A percentile compares a stretch with the other conserved stretches of the same genome.
These are phyloP conservation scores for Hibiscus mutabilis DNA, from an alignment of 345 rosid genomes.

Conservation along the genomic window DNA sequence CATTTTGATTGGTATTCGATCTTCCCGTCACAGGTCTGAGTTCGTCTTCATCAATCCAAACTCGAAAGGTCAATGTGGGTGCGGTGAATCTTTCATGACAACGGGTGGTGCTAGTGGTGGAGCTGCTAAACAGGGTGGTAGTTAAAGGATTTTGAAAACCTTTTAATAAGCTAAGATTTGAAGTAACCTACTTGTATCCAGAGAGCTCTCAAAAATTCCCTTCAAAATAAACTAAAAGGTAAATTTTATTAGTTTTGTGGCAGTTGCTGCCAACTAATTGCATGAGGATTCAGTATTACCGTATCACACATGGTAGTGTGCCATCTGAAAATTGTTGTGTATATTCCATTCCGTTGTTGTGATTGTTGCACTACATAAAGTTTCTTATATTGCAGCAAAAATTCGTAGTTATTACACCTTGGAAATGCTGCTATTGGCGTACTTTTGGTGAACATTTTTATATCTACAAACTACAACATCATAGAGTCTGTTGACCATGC, in stretches of 20 bases:
- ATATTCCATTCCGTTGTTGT: not conserved
- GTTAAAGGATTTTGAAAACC: not conserved
- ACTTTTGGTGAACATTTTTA: not conserved
- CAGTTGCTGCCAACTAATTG: not conserved
- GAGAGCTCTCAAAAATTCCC: not conserved
- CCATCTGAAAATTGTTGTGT: not conserved
- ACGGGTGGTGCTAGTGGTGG: slow-evolving; percentile 12
- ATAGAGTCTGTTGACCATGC: not conserved
- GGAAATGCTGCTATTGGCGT: not conserved
- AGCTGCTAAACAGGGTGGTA: slow-evolving; percentile 17
- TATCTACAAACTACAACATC: not conserved
- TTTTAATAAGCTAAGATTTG: not conserved
- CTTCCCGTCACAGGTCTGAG: slow-evolving; percentile 36
- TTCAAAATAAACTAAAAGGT: not conserved
- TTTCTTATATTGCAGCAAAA: not conserved
- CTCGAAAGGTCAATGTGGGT: slow-evolving; percentile 65
- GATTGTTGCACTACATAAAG: not conserved
- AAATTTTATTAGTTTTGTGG: not conserved
- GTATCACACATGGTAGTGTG: not conserved
- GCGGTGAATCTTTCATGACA: slow-evolving; percentile 73
- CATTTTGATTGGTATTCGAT: not conserved
- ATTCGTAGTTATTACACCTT: not conserved
- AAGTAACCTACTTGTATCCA: slow-evolving; percentile 4
- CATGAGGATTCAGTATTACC: not conserved
- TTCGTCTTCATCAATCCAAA: slow-evolving; percentile 63